These are phyloP conservation scores for Colletotrichum kahawae DNA, from an alignment of 2,329 filamentous ascomycete genomes.

Conservation along the genomic window DNA sequence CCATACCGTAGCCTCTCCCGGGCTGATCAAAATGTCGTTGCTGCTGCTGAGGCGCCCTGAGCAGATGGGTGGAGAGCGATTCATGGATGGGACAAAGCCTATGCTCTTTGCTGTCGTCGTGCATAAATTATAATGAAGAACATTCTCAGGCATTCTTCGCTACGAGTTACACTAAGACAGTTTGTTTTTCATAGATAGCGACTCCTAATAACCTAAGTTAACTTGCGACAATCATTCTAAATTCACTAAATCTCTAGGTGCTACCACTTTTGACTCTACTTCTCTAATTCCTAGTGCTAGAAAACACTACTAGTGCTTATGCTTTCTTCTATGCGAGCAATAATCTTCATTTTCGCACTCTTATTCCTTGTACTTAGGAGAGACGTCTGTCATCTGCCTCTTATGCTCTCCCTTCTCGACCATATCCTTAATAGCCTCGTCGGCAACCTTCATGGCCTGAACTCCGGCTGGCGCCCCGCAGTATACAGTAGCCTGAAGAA, in stretches of 20 bases:
- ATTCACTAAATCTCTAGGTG: fast-evolving
- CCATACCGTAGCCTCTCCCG: background rate
- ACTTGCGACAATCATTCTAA: background rate
- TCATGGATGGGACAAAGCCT: background rate
- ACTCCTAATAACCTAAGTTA: background rate
- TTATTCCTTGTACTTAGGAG: background rate
- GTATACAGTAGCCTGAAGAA: conserved; percentile 48
- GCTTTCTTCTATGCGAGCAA: background rate
- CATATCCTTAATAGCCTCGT: conserved; percentile 30
- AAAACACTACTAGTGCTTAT: background rate
- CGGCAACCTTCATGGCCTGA: conserved; percentile 35
- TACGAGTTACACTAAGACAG: background rate
- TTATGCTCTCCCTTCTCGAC: conserved; percentile 28
- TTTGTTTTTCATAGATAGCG: background rate
- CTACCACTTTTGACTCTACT: background rate
- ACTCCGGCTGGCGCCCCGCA: conserved; percentile 45
- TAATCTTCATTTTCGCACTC: background rate
- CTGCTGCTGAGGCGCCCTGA: background rate
- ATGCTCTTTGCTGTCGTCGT: background rate
- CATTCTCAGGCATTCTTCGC: background rate
- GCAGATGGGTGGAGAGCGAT: background rate
- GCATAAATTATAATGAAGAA: background rate
- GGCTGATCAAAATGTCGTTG: background rate
- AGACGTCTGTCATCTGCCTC: conserved; percentile 21
- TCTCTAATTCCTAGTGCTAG: background rate